These are phyloP conservation scores for Excoecaria agallocha DNA, from an alignment of 345 rosid genomes.

Conservation along the genomic window DNA sequence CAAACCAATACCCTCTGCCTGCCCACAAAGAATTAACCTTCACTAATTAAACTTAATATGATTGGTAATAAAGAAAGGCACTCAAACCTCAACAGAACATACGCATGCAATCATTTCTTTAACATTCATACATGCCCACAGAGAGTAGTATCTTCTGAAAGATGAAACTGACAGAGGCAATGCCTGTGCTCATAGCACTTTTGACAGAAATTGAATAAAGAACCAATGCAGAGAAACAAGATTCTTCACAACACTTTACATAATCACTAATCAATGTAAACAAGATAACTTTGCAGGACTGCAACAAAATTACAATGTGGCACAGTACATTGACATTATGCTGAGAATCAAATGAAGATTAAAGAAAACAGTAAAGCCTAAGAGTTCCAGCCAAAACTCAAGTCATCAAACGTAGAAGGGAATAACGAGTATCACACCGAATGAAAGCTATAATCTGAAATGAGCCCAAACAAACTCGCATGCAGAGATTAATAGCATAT, in stretches of 20 bases:
- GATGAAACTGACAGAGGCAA: neutral
- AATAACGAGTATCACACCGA: neutral
- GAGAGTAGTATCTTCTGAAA: too few relatives aligned
- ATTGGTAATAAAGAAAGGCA: neutral
- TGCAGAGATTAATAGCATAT: neutral
- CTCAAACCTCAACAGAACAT: neutral
- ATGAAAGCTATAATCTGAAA: neutral
- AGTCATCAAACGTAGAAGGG: neutral
- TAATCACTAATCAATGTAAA: too few relatives aligned
- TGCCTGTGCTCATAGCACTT: neutral
- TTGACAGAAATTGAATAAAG: neutral
- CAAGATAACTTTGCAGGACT: neutral
- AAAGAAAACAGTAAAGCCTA: neutral
- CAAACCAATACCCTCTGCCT: slow-evolving; percentile 33
- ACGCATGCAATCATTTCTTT: too few relatives aligned
- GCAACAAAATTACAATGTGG: neutral
- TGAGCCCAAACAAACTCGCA: neutral
- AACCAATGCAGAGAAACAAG: neutral
- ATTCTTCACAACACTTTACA: neutral
- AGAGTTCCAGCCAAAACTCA: neutral
- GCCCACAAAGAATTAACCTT: neutral
- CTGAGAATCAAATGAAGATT: neutral
- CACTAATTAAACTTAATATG: neutral
- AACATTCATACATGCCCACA: too few relatives aligned
- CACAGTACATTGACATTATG: neutral